These are phyloP conservation scores for Capronia coronata DNA, from an alignment of 2,329 filamentous ascomycete genomes.

Conservation along the genomic window DNA sequence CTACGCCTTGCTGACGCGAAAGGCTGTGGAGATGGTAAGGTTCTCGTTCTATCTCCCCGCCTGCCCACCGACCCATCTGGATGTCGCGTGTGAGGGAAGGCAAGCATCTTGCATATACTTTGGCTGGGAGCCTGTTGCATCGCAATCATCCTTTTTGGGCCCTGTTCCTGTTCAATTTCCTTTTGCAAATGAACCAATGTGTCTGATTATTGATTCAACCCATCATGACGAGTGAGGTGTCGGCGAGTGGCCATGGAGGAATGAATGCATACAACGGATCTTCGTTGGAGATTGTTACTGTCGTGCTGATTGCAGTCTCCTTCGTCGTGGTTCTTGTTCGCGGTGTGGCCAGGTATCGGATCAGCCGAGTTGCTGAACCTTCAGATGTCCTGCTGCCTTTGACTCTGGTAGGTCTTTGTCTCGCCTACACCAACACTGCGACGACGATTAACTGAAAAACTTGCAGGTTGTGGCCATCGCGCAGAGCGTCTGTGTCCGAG, in stretches of 20 bases:
- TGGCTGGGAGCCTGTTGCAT: constrained; percentile 5
- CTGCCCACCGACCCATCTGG: not conserved
- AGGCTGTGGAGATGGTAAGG: constrained; percentile 1
- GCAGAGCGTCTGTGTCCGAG: constrained; percentile 5
- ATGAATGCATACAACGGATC: constrained; percentile 10
- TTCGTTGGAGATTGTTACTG: constrained; percentile 10
- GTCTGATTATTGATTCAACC: not conserved
- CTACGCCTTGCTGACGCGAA: constrained; percentile 4
- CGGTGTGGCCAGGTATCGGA: constrained; percentile 11
- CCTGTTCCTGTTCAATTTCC: constrained; percentile 1
- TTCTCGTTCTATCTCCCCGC: not conserved
- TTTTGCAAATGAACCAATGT: not conserved
- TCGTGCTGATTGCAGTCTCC: constrained; percentile 10
- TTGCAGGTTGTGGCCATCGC: constrained; percentile 8
- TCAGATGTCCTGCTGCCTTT: constrained; percentile 15
- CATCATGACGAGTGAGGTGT: constrained; percentile 11
- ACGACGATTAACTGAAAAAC: not conserved
- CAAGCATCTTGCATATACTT: constrained; percentile 6
- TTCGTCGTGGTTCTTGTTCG: constrained; percentile 10
- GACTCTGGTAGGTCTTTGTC: constrained; percentile 9
- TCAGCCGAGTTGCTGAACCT: constrained; percentile 7
- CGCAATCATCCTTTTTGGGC: not conserved
- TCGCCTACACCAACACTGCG: not conserved
- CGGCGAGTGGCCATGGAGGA: constrained; percentile 2
- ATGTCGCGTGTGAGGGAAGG: not conserved